A percentile compares a stretch with the other conserved stretches of the same genome.
Evolutionary conservation across 176 grass and related monocot species (phyloP).

Genomic region (Chrysopogon serrulatus): DNA sequence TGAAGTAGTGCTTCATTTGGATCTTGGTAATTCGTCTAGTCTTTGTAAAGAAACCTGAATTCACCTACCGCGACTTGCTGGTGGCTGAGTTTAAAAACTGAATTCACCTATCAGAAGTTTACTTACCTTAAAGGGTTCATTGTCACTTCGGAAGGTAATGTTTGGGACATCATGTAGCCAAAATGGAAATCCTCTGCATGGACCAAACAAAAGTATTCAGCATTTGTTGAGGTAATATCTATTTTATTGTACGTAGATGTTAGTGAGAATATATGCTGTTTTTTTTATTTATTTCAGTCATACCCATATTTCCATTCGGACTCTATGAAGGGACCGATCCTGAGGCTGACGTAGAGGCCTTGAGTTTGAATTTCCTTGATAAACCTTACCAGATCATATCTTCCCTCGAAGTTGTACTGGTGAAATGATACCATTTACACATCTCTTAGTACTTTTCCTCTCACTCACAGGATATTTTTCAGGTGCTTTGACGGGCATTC

Average conservation of each 20-base stretch:
- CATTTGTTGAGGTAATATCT: slow-evolving; percentile 5
- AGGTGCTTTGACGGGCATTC: not conserved
- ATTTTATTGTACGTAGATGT: not conserved
- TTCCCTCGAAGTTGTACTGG: slow-evolving; percentile 88
- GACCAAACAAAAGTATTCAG: slow-evolving; percentile 20
- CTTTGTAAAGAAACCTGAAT: not conserved
- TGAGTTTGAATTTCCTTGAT: slow-evolving; percentile 77
- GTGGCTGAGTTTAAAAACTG: not conserved
- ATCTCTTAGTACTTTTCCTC: not conserved
- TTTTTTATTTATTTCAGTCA: not conserved
- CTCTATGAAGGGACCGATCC: slow-evolving; percentile 82
- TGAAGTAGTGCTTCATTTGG: not conserved
- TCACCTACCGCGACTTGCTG: not conserved
- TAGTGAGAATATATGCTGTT: not conserved
- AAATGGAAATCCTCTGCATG: slow-evolving; percentile 58
- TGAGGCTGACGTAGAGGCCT: slow-evolving; percentile 79
- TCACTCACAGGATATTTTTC: not conserved
- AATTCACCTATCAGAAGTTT: not conserved
- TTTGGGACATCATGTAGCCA: slow-evolving; percentile 59
- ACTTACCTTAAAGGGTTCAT: slow-evolving; percentile 63
- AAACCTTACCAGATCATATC: slow-evolving; percentile 80
- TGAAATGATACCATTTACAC: not conserved
- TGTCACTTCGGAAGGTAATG: slow-evolving; percentile 60
- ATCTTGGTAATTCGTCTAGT: not conserved
- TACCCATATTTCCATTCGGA: slow-evolving; percentile 98